Evolutionary conservation across 2,329 filamentous ascomycete species (phyloP).

Genomic region (Alternaria rosae): DNA sequence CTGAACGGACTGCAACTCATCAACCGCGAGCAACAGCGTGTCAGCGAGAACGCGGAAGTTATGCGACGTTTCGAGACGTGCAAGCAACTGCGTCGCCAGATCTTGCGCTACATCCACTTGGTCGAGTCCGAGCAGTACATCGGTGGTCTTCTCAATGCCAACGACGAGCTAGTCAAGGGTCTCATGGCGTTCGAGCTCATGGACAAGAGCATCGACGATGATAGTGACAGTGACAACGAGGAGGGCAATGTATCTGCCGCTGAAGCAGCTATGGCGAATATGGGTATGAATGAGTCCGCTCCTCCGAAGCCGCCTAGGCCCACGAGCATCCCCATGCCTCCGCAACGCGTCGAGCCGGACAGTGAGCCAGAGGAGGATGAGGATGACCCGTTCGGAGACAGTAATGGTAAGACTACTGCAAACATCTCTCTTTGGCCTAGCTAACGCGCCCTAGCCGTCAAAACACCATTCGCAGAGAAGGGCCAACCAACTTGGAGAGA

Average conservation of each 20-base stretch:
- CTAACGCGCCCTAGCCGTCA: constrained; percentile 55
- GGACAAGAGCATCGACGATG: constrained; percentile 81
- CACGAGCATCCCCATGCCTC: constrained; percentile 50
- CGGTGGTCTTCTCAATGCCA: constrained; percentile 87
- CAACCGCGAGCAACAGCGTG: constrained; percentile 86
- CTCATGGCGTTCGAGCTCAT: constrained; percentile 95
- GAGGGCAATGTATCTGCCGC: constrained; percentile 30
- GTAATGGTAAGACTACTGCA: constrained; percentile 61
- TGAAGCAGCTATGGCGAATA: constrained; percentile 54
- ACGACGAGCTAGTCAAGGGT: constrained; percentile 92
- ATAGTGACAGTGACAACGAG: constrained; percentile 68
- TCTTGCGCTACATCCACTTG: constrained; percentile 90
- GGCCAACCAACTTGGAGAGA: constrained; percentile 49
- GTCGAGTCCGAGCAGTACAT: constrained; percentile 91
- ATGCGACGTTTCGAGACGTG: constrained; percentile 82
- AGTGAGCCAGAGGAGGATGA: constrained; percentile 67
- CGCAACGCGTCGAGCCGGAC: constrained; percentile 59
- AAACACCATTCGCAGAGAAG: constrained; percentile 55
- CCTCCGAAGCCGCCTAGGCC: constrained; percentile 61
- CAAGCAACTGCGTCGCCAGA: constrained; percentile 82
- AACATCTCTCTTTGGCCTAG: background rate
- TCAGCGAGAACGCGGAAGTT: constrained; percentile 82
- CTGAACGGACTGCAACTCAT: constrained; percentile 87
- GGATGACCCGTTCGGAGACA: constrained; percentile 87
- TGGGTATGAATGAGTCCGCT: constrained; percentile 53